Conservation (phyloP, 495 filamentous ascomycete genomes). For the Aspergillus nidulans region DNA sequence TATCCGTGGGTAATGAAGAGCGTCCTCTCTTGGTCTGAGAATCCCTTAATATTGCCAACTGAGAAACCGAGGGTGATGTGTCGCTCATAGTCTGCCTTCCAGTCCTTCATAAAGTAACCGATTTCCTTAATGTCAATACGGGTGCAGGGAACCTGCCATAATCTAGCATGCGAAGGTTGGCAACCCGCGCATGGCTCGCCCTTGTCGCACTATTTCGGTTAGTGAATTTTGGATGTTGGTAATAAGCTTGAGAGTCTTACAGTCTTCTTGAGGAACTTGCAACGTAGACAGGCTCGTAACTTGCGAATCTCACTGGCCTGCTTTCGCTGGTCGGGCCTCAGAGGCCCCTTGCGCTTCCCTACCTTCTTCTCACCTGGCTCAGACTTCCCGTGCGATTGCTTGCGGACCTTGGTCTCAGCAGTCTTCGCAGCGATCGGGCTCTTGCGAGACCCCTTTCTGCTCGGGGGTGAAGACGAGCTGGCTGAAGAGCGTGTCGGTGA, state of each 20-base stretch:
- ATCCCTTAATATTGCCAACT: slow-evolving; percentile 89
- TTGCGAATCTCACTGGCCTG: slow-evolving; percentile 93
- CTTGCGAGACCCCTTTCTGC: slow-evolving; percentile 65
- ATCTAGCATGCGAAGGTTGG: slow-evolving; percentile 83
- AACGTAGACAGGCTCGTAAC: slow-evolving; percentile 84
- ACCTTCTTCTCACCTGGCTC: slow-evolving; percentile 82
- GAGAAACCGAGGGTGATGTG: slow-evolving; percentile 82
- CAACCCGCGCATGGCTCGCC: slow-evolving; percentile 90
- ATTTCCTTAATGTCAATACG: slow-evolving; percentile 97
- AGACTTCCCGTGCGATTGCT: slow-evolving; percentile 72
- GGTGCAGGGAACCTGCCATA: slow-evolving; percentile 95
- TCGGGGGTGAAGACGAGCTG: slow-evolving; percentile 62
- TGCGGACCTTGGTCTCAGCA: slow-evolving; percentile 72
- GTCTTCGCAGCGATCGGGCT: slow-evolving; percentile 72
- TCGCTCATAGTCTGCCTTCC: slow-evolving; percentile 90
- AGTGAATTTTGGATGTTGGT: background rate
- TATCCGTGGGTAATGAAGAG: slow-evolving; percentile 88
- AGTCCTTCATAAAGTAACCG: slow-evolving; percentile 96
- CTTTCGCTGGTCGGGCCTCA: slow-evolving; percentile 88
- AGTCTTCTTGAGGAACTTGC: slow-evolving; percentile 97
- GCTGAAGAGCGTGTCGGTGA: slow-evolving; percentile 55
- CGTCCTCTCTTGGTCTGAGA: slow-evolving; percentile 70
- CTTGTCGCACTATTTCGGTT: slow-evolving; percentile 64
- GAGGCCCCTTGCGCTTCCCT: slow-evolving; percentile 76
- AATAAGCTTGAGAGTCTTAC: slow-evolving; percentile 21